Base-by-base conservation (phyloP, 306 rosid genomes). In the Trifolium subterraneum region DNA sequence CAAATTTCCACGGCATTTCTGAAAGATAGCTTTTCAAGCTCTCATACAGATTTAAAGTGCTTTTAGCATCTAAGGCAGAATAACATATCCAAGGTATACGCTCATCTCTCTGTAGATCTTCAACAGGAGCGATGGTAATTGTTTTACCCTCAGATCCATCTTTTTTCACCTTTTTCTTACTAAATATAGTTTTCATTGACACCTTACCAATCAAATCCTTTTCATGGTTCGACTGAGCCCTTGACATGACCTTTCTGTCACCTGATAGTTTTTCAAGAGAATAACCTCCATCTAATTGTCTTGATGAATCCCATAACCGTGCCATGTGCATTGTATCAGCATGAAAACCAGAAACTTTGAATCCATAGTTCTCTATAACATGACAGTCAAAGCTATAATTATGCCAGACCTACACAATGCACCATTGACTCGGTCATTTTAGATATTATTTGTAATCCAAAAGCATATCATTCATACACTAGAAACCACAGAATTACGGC, bases 271-370 rank as follows among this genome's bases (percentile, higher is more conserved):
- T 97, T 87, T 93, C 98, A 71, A 93, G 97, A 79, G 98, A 93
- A 81, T 93, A 93, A 58, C 97, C 98, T 47, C 98, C 98, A 70
- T 78, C 76, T 36, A 80, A 61, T 16, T 85, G 89, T 74, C 98
- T 91, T 31, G 98, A 91, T 38, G 98, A 93, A 88, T 93, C 96
- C 98, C 98, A 93, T 67, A 93, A 66, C 31, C 98, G 96, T 50
- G 98, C 98, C 97, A 93, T 88, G 81, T 93, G 98, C 96, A 93
- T 93, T 45, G 98, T 93, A 79, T 93, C 98, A 9, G 98, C 98
- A 68, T 89, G 97, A 81, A 93, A 93, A 81, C 98, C 98, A 42
- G 96, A 89, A 70, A 93, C 83, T 80, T 88, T 83, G 78, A 93
- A 70, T 82, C 98, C 97, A 77, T 89, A 93, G 80, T 89, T 93